phyloP scores from a whole-genome alignment of 2,329 filamentous ascomycete genomes.

The Monilinia vaccinii-corymbosi region DNA sequence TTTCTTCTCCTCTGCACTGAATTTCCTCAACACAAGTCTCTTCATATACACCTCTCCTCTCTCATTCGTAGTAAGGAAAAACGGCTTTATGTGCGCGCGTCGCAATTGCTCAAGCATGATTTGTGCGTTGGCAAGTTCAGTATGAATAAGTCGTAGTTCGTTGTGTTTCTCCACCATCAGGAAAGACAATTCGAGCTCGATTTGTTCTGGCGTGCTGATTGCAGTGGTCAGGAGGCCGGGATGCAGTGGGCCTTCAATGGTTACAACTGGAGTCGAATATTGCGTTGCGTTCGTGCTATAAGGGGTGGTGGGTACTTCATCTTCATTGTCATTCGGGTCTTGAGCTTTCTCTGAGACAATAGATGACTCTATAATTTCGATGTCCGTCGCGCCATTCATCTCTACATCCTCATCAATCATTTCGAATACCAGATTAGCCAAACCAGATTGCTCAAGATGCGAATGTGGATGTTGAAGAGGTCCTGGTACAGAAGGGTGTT shows the following conservation, averaged over 20 bases:
- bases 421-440: neutral
- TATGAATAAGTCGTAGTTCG: slow-evolving; percentile 87
- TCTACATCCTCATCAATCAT: neutral
- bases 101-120: slow-evolving; percentile 86
- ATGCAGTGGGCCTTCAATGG: neutral
- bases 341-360: neutral
- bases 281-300: rapidly evolving
- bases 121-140: slow-evolving; percentile 93
- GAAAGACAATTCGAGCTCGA: neutral
- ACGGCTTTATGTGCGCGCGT: slow-evolving; percentile 85
- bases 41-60: slow-evolving; percentile 37
- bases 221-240: neutral
- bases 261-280: neutral
- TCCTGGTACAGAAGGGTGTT: neutral
- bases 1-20: neutral
- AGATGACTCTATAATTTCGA: neutral
- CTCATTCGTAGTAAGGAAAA: slow-evolving; percentile 50
- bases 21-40: neutral
- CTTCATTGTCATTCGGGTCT: neutral
- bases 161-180: slow-evolving; percentile 82
- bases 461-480: neutral
- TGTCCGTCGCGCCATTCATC: neutral
- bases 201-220: neutral
- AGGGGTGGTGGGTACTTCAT: too few relatives aligned
- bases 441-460: neutral